A percentile compares a stretch with the other conserved stretches of the same genome.
Conservation (phyloP, 2,329 filamentous ascomycete genomes). For the Thielaviopsis musarum region DNA sequence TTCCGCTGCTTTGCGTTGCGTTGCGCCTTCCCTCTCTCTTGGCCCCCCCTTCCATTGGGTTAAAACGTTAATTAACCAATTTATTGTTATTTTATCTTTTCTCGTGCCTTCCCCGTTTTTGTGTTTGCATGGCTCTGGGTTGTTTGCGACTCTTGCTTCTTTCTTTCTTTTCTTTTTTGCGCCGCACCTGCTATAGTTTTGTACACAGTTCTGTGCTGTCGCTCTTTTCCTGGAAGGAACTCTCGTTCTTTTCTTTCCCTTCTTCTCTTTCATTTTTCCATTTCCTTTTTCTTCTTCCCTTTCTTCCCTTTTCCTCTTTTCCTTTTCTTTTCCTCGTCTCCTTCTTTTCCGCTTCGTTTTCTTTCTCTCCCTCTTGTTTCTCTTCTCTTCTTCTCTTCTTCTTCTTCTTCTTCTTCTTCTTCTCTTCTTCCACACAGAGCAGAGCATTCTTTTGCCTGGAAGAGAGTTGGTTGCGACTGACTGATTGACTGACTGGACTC, state of each 20-base stretch:
- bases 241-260: neutral
- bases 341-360: constrained; percentile 13
- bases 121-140: neutral
- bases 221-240: neutral
- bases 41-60: neutral
- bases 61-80: neutral
- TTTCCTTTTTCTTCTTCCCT: neutral
- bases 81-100: neutral
- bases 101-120: neutral
- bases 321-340: constrained; percentile 15
- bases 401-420: constrained; percentile 11
- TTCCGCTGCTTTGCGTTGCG: neutral
- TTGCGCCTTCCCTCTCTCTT: neutral
- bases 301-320: constrained; percentile 9
- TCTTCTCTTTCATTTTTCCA: neutral
- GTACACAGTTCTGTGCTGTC: neutral
- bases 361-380: constrained; percentile 9
- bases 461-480: neutral
- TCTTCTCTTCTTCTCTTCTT: constrained; percentile 9
- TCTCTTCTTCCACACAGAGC: neutral
- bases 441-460: neutral
- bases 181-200: neutral
- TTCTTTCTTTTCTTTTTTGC: neutral
- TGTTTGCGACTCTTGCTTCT: neutral
- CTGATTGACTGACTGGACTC: neutral